A percentile compares a stretch with the other conserved stretches of the same genome.
phyloP scores from a whole-genome alignment of 2,329 filamentous ascomycete species.

The Helminthosporium solani region DNA sequence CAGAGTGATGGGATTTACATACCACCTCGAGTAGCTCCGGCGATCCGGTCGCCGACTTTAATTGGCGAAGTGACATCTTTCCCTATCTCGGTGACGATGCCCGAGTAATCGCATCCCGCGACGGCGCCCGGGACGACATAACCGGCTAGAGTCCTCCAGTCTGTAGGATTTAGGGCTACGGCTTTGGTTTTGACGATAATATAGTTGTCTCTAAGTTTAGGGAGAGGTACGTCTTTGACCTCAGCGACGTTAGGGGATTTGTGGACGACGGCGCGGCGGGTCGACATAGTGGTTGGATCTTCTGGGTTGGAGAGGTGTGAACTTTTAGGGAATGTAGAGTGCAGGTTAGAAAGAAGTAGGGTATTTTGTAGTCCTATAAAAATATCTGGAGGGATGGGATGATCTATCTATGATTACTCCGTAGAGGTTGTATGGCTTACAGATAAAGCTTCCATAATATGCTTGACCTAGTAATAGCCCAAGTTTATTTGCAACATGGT shows the following conservation, averaged over 20 bases:
- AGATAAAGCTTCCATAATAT: too few relatives aligned
- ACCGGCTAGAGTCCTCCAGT: slow-evolving; percentile 50
- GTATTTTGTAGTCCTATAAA: too few relatives aligned
- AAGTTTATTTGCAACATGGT: too few relatives aligned
- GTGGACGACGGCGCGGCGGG: slow-evolving; percentile 35
- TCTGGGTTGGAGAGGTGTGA: too few relatives aligned
- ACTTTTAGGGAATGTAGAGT: too few relatives aligned
- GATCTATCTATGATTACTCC: too few relatives aligned
- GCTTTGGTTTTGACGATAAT: slow-evolving; percentile 55
- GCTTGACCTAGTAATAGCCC: too few relatives aligned
- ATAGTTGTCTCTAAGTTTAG: slow-evolving; percentile 42
- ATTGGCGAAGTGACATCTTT: slow-evolving; percentile 49
- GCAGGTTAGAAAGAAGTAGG: too few relatives aligned
- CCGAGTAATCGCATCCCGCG: slow-evolving; percentile 57
- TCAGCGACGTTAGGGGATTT: slow-evolving; percentile 25
- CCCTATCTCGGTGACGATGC: slow-evolving; percentile 55
- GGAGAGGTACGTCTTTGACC: slow-evolving; percentile 26
- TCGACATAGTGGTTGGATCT: slow-evolving; percentile 26
- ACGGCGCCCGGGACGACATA: slow-evolving; percentile 44
- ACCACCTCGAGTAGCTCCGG: slow-evolving; percentile 54
- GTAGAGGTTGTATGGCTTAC: too few relatives aligned
- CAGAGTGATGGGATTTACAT: slow-evolving; percentile 10
- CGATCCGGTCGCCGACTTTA: slow-evolving; percentile 55
- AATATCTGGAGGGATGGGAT: too few relatives aligned
- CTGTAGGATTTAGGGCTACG: slow-evolving; percentile 59